These are phyloP conservation scores for Aspergillus sp. DNA, from an alignment of 2,329 filamentous ascomycete genomes.

Conservation along the genomic window DNA sequence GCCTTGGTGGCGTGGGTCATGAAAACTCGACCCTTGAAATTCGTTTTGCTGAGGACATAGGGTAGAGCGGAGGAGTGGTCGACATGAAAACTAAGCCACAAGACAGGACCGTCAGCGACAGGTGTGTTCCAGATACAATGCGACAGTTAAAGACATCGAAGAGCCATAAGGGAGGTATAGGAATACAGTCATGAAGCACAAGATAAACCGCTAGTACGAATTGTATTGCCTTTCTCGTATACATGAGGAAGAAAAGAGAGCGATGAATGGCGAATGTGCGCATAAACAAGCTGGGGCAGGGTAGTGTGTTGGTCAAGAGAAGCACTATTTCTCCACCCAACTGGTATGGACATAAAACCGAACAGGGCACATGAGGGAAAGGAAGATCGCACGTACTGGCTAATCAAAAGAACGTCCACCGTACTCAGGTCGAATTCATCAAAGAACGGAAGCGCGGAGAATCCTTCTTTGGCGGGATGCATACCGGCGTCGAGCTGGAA, in stretches of 20 bases:
- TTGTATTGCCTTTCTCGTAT: conserved; percentile 39
- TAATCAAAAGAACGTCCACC: conserved; percentile 94
- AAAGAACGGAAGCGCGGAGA: conserved; percentile 92
- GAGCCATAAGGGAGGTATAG: conserved; percentile 12
- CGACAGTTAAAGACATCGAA: conserved; percentile 4
- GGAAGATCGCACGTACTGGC: conserved; percentile 75
- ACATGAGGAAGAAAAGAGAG: conserved; percentile 23
- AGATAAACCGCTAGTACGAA: conserved; percentile 20
- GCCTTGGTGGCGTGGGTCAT: conserved; percentile 99
- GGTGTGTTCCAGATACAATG: conserved; percentile 2
- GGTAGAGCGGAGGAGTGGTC: conserved; percentile 98
- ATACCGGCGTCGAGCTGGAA: conserved; percentile 89
- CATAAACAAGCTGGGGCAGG: conserved; percentile 3
- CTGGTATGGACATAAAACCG: background rate
- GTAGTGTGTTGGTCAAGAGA: conserved; percentile 1
- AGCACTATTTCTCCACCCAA: conserved; percentile 4
- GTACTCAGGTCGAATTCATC: conserved; percentile 98
- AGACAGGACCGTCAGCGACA: conserved; percentile 26
- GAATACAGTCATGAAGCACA: conserved; percentile 19
- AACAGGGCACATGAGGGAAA: conserved; percentile 16
- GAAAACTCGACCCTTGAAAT: conserved; percentile 93
- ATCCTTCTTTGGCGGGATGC: conserved; percentile 92
- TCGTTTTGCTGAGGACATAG: conserved; percentile 96
- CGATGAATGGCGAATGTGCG: conserved; percentile 1
- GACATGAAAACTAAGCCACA: conserved; percentile 79